phyloP scores from a whole-genome alignment of 441 rosid genomes.

The Mallotus repandus region DNA sequence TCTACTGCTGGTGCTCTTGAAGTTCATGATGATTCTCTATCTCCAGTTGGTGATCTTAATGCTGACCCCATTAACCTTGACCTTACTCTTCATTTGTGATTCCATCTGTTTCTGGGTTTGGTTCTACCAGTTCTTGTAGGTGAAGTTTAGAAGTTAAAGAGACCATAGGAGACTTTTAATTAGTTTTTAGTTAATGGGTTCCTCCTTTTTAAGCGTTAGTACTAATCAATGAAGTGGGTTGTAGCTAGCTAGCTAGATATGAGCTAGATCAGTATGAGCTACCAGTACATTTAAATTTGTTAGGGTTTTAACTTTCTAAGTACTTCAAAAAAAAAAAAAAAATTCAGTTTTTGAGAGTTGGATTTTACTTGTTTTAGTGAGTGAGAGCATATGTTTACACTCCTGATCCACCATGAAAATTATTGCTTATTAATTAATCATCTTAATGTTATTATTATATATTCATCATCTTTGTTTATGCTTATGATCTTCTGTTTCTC shows the following conservation, averaged over 20 bases:
- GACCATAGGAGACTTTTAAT: neutral
- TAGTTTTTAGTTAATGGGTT: neutral
- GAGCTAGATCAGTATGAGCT: too few relatives aligned
- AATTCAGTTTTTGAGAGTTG: neutral
- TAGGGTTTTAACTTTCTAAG: neutral
- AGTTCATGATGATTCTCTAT: slow-evolving; percentile 17
- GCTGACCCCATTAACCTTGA: slow-evolving; percentile 47
- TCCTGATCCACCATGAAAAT: neutral
- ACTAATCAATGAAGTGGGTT: neutral
- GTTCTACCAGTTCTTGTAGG: neutral
- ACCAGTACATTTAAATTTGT: neutral
- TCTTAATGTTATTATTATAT: too few relatives aligned
- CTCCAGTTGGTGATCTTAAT: slow-evolving; percentile 21
- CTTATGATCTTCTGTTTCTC: neutral
- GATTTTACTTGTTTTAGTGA: neutral
- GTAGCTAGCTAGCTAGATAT: neutral
- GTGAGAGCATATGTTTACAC: neutral
- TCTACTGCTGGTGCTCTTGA: slow-evolving; percentile 19
- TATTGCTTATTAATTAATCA: too few relatives aligned
- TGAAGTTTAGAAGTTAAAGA: neutral
- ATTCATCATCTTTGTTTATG: neutral
- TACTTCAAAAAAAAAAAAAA: neutral
- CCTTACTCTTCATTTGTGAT: slow-evolving; percentile 66
- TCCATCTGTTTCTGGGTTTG: neutral
- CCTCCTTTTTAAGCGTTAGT: too few relatives aligned